Base-by-base conservation (phyloP, 2,329 filamentous ascomycete genomes). In the Stenocarpella maydis region DNA sequence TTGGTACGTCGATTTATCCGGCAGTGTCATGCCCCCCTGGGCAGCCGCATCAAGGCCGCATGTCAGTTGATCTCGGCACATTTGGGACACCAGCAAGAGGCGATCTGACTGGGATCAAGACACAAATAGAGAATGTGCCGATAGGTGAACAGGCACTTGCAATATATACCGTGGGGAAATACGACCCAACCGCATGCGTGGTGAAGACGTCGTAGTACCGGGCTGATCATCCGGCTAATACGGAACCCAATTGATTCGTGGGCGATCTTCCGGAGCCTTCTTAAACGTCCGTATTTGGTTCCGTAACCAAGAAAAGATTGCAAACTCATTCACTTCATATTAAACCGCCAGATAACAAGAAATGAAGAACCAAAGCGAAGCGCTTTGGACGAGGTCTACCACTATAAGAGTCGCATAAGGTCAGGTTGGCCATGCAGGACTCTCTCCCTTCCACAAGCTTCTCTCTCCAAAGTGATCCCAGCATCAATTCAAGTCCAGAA, bases 171-270 rank as follows among this genome's bases (percentile, higher is more conserved):
- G 58, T 43, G 58, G 58, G 28, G 26, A 63, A 49, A 37, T 31
- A 26, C 28, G 24, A 34, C 47, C 28, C 58, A 10, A 49, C 58
- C 41, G 21, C 28, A 63, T 63, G 47, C 34, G 47, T 37, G 5
- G 12, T 49, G 58, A 49, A 49, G 12, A 37, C 58, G 34, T 19
- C n/a, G 41, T 47, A 26, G n/a, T 15, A 63, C 43, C 37, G 58
- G 58, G 28, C 37, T 63, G 28, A 47, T 49, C 41, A 49, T 34
- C 58, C 58, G 58, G 58, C 58, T 63, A 63, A 63, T 63, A 63
- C 58, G n/a, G 28, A 37, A 15, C 43, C 19, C 28, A 7, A 37
- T 49, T 63, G 58, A 63, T 63, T 63, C 43, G 55, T 37, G 5
- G 41, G 26, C 28, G 41, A 63, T 63, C 58, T 63, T 19, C 58